Base-by-base conservation (phyloP, 139 green algal genomes). In the Volvox africanus region DNA sequence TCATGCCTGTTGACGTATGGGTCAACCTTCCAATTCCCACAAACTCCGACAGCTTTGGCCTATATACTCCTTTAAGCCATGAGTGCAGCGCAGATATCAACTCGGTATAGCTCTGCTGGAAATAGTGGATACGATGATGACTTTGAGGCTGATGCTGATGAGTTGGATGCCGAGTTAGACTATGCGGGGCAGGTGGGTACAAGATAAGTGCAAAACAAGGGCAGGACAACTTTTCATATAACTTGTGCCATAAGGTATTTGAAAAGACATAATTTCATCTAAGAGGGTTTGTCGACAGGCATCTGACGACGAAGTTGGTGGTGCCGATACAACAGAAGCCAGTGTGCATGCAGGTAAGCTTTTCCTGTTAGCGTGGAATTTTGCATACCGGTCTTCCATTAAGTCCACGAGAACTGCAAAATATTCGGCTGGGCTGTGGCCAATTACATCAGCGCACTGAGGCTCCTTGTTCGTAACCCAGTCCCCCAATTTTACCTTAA, bases 121-220 rank as follows among this genome's bases (percentile, higher is more conserved):
- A 84, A 90, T 35, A 83, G 73, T 30, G 86, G 86, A 16, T 90
- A 90, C 35, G 86, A 90, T 11, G 71, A 90, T n/a, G 86, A 90
- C 55, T 90, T 90, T 35, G 86, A 90, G 30, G 22, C 33, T 16
- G 84, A 89, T 32, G 84, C 26, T 17, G 84, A 89, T 33, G 83
- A 89, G 37, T n/a, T 82, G 26, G 84, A 82, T 26, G 69, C 18
- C 0, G 69, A 65, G 0, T 35, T 55, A 44, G 50, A 71, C 11
- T 9, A 55, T 55, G 44, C 69, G 0, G 80, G 17, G 78, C 78
- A 84, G 78, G 78, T 84, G 22, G 37, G 78, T 32, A 21, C 18
- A 12, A 14, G 67, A 55, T 9, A 55, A 55, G 5, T 55, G 44
- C 44, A 55, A 55, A 14, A 9, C 44, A 55, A 5, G 44, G 44